These are phyloP conservation scores for Russula lepida DNA, from an alignment of 768 basidiomycete species.

Conservation along the genomic window DNA sequence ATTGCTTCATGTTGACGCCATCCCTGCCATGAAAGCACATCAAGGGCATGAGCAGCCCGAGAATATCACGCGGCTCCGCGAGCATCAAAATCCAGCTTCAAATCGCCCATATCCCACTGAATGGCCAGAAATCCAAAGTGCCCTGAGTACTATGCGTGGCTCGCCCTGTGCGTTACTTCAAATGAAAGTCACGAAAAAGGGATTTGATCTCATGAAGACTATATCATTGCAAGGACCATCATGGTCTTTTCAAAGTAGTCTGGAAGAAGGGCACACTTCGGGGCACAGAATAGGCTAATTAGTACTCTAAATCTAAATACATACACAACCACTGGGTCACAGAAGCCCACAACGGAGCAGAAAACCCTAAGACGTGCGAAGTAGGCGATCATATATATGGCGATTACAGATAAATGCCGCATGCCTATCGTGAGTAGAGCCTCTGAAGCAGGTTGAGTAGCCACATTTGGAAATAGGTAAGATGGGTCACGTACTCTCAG, in stretches of 20 bases:
- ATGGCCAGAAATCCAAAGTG: too few relatives aligned
- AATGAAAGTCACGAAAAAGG: neutral
- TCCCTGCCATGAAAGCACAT: too few relatives aligned
- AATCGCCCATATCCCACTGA: too few relatives aligned
- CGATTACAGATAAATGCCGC: neutral
- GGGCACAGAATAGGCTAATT: neutral
- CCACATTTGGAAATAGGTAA: neutral
- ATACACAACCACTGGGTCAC: neutral
- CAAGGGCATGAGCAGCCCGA: too few relatives aligned
- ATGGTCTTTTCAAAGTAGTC: neutral
- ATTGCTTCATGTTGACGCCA: too few relatives aligned
- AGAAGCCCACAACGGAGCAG: neutral
- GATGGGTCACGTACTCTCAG: slow-evolving; percentile 35
- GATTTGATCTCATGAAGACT: neutral
- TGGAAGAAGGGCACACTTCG: neutral
- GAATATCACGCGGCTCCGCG: too few relatives aligned
- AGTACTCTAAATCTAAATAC: neutral
- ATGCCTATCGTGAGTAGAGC: slow-evolving; percentile 7
- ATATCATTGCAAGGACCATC: neutral
- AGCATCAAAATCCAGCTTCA: too few relatives aligned
- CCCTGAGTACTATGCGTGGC: too few relatives aligned
- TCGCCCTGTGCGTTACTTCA: too few relatives aligned
- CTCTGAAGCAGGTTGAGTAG: neutral
- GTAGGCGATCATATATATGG: neutral
- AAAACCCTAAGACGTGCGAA: neutral